Conservation (phyloP, 805 yeast genomes). For the Wickerhamiella bombiphila region DNA sequence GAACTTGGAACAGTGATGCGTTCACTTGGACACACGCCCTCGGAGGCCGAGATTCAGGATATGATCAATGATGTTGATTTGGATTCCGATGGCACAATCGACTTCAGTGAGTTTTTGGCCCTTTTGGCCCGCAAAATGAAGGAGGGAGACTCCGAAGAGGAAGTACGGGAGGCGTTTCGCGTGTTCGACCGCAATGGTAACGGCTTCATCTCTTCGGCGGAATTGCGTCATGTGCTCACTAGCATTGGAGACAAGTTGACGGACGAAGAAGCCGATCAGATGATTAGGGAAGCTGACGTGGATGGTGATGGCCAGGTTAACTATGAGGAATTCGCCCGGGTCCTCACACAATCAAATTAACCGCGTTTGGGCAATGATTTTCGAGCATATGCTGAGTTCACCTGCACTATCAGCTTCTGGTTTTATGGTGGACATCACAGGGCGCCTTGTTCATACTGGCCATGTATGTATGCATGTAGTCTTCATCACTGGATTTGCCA, state of each 20-base stretch:
- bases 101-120: slow-evolving; percentile 68
- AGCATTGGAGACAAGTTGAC: slow-evolving; percentile 94
- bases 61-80: slow-evolving; percentile 95
- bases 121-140: slow-evolving; percentile 88
- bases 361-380: slow-evolving; percentile 1
- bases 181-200: slow-evolving; percentile 91
- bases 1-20: slow-evolving; percentile 98
- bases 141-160: slow-evolving; percentile 95
- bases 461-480: no score
- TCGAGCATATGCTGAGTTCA: background rate
- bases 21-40: slow-evolving; percentile 94
- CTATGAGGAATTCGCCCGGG: slow-evolving; percentile 88
- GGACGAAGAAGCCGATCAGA: slow-evolving; percentile 93
- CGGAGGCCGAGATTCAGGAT: slow-evolving; percentile 90
- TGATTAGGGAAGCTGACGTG: slow-evolving; percentile 90
- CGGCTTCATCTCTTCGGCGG: slow-evolving; percentile 93
- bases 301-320: slow-evolving; percentile 91
- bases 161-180: slow-evolving; percentile 92
- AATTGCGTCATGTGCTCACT: slow-evolving; percentile 89
- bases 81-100: slow-evolving; percentile 83
- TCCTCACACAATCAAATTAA: slow-evolving; percentile 32
- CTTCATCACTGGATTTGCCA: no score
- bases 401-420: background rate
- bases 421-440: background rate
- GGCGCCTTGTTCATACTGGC: background rate